These are phyloP conservation scores for Wickerhamiella pararugosa DNA, from an alignment of 1,139 yeast species.

Conservation along the genomic window DNA sequence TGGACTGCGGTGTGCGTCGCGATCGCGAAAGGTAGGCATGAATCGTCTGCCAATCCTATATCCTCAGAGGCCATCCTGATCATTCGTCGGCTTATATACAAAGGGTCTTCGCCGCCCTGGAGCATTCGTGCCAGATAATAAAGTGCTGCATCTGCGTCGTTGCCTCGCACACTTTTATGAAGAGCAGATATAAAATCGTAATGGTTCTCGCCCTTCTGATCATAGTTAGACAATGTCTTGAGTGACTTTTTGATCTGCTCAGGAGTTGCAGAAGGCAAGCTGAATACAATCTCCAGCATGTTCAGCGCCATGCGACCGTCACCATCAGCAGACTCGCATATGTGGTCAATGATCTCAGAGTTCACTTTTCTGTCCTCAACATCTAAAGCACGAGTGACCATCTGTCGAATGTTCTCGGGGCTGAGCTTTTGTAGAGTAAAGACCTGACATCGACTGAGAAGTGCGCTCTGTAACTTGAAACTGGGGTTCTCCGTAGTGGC, in stretches of 20 bases:
- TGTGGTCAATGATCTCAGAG: slow-evolving; percentile 45
- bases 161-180: slow-evolving; percentile 81
- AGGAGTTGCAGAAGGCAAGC: slow-evolving; percentile 10
- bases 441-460: slow-evolving; percentile 76
- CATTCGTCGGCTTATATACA: slow-evolving; percentile 84
- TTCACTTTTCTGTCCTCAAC: slow-evolving; percentile 39
- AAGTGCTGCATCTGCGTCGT: slow-evolving; percentile 77
- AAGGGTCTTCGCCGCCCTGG: slow-evolving; percentile 84
- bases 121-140: slow-evolving; percentile 80
- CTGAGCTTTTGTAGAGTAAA: slow-evolving; percentile 59
- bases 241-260: slow-evolving; percentile 30
- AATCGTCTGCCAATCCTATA: slow-evolving; percentile 66
- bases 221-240: slow-evolving; percentile 50
- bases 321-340: slow-evolving; percentile 73
- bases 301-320: slow-evolving; percentile 80
- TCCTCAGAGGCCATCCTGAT: slow-evolving; percentile 88
- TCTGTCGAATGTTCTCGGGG: slow-evolving; percentile 38
- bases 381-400: slow-evolving; percentile 45
- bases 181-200: slow-evolving; percentile 91
- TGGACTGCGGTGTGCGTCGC: slow-evolving; percentile 79
- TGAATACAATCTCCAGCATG: slow-evolving; percentile 42
- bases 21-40: slow-evolving; percentile 73
- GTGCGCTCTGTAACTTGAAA: slow-evolving; percentile 74
- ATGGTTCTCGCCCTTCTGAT: slow-evolving; percentile 78
- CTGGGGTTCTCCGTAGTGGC: slow-evolving; percentile 98